These are phyloP conservation scores for Oemleria cerasiformis DNA, from an alignment of 306 rosid genomes.

Conservation along the genomic window DNA sequence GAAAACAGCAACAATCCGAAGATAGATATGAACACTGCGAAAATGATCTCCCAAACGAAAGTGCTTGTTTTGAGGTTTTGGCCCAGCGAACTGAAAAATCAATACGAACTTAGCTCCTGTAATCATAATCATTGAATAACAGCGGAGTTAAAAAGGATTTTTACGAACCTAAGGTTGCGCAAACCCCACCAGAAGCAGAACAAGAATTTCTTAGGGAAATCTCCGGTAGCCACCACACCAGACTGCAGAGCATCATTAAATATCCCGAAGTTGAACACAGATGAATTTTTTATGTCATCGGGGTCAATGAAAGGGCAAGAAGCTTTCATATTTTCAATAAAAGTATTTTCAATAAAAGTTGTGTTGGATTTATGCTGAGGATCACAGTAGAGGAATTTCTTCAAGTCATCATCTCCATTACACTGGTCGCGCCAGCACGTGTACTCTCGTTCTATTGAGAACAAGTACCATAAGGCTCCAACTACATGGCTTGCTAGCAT, in stretches of 20 bases:
- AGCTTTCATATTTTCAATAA: not conserved
- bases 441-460: conserved; percentile 53
- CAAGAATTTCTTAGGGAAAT: conserved; percentile 53
- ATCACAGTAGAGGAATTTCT: conserved; percentile 32
- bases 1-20: conserved; percentile 75
- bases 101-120: not conserved
- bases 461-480: conserved; percentile 92
- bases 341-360: not conserved
- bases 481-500: conserved; percentile 89
- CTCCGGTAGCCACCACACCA: conserved; percentile 30
- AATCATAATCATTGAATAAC: not conserved
- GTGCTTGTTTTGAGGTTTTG: conserved; percentile 75
- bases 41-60: conserved; percentile 47
- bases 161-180: conserved; percentile 62
- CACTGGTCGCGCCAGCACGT: conserved; percentile 54
- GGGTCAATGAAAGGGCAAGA: conserved; percentile 42
- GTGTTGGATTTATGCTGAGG: fast-evolving
- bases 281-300: conserved; percentile 17
- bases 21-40: conserved; percentile 63
- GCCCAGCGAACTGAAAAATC: conserved; percentile 67
- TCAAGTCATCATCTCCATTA: not conserved
- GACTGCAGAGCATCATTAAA: conserved; percentile 50
- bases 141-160: not conserved
- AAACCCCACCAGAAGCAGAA: conserved; percentile 98
- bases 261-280: conserved; percentile 61